These are phyloP conservation scores for Coelastrella sp. DNA, from an alignment of 139 green algal genomes.

Conservation along the genomic window DNA sequence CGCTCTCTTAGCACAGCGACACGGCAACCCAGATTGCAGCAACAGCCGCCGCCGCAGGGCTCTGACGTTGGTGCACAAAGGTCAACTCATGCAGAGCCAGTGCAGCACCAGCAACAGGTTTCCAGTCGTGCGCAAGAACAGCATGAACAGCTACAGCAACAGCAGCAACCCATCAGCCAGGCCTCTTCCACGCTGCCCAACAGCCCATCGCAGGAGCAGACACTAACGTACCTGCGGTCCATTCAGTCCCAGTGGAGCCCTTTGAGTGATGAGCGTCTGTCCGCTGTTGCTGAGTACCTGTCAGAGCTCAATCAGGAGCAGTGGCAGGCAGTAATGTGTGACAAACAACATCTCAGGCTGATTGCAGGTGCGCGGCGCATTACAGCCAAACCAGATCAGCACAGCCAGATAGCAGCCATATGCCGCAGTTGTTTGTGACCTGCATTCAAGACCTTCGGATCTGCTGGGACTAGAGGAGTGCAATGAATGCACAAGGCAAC, in stretches of 20 bases:
- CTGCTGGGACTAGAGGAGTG: no score
- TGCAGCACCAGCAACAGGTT: background rate
- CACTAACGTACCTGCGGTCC: background rate
- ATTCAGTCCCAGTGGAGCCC: background rate
- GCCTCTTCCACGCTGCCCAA: no score
- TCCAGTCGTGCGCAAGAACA: background rate
- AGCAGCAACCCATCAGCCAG: background rate
- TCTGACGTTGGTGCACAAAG: no score
- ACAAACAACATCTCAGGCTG: constrained; percentile 20
- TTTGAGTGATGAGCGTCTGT: background rate
- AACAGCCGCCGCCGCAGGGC: background rate
- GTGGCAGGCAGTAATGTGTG: background rate
- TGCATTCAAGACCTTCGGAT: no score
- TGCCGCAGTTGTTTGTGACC: no score
- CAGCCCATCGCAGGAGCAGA: background rate
- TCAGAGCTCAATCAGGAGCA: constrained; percentile 25
- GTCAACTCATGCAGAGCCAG: no score
- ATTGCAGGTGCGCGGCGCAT: constrained; percentile 30
- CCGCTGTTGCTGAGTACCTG: constrained; percentile 6
- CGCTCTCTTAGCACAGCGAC: background rate
- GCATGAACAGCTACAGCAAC: background rate
- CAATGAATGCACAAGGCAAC: no score
- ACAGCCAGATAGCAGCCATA: no score
- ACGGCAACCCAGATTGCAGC: background rate
- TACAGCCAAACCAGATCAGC: background rate